These are phyloP conservation scores for Coemansia sp. DNA, from an alignment of 192 early-diverging fungal genomes.

Conservation along the genomic window DNA sequence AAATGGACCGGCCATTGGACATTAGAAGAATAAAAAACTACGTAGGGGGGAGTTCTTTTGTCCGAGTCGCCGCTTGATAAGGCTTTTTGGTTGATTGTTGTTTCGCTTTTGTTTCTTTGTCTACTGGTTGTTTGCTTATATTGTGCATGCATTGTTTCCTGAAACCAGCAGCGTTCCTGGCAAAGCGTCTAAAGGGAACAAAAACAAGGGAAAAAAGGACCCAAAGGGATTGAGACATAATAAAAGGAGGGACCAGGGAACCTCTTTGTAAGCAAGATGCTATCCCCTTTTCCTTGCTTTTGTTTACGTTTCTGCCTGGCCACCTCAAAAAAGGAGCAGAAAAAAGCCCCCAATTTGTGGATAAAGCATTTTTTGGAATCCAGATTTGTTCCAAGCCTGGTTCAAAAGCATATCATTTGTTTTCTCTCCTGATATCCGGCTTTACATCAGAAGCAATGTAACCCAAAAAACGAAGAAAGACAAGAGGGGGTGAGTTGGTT, in stretches of 20 bases:
- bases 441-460: not conserved
- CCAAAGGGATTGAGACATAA: not conserved
- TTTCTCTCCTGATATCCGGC: not conserved
- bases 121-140: not conserved
- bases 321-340: not conserved
- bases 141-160: not conserved
- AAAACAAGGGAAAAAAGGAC: not conserved
- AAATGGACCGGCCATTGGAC: not conserved
- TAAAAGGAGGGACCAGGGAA: not conserved
- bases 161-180: not conserved
- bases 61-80: not conserved
- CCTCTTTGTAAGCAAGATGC: not conserved
- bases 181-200: not conserved
- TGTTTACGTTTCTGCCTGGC: conserved; percentile 1
- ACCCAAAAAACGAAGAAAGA: not conserved
- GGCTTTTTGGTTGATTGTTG: not conserved
- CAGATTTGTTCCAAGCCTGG: not conserved
- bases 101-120: not conserved
- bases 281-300: not conserved
- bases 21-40: not conserved
- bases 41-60: not conserved
- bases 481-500: not conserved
- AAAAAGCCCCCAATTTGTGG: no score
- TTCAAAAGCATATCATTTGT: not conserved
- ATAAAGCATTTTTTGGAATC: no score